Conservation (phyloP, 2,329 filamentous ascomycete genomes). For the Ophiocordyceps robertsii region DNA sequence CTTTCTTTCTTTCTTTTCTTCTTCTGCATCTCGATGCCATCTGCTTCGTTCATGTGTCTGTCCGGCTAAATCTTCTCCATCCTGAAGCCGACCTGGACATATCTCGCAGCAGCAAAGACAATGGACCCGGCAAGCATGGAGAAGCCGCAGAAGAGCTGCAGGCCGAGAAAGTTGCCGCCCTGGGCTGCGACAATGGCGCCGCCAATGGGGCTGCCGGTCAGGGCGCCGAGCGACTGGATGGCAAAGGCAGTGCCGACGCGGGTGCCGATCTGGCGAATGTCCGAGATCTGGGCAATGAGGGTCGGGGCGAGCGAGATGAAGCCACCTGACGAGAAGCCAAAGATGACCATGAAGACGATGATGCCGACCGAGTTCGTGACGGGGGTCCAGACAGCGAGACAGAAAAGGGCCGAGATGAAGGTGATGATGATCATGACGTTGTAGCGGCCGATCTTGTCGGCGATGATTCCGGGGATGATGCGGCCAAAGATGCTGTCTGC, state of each 20-base stretch:
- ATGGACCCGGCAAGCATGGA: constrained; percentile 21
- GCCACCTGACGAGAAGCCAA: constrained; percentile 55
- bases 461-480: constrained; percentile 34
- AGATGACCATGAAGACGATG: constrained; percentile 52
- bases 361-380: constrained; percentile 39
- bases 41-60: too few relatives aligned
- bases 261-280: constrained; percentile 55
- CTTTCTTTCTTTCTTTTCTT: too few relatives aligned
- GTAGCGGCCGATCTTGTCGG: constrained; percentile 30
- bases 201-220: constrained; percentile 55
- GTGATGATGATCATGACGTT: constrained; percentile 39
- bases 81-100: constrained; percentile 21
- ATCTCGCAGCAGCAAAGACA: constrained; percentile 17
- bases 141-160: constrained; percentile 54
- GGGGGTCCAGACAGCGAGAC: constrained; percentile 34
- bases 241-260: constrained; percentile 52
- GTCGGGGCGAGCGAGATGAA: constrained; percentile 51
- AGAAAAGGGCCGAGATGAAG: constrained; percentile 30
- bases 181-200: constrained; percentile 43
- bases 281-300: constrained; percentile 56
- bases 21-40: too few relatives aligned
- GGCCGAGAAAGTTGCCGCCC: constrained; percentile 38
- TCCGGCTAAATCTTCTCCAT: constrained; percentile 16
- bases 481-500: constrained; percentile 31
- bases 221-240: constrained; percentile 46